Base-by-base conservation (phyloP, 2,329 filamentous ascomycete genomes). In the Dothiorella sarmentorum region DNA sequence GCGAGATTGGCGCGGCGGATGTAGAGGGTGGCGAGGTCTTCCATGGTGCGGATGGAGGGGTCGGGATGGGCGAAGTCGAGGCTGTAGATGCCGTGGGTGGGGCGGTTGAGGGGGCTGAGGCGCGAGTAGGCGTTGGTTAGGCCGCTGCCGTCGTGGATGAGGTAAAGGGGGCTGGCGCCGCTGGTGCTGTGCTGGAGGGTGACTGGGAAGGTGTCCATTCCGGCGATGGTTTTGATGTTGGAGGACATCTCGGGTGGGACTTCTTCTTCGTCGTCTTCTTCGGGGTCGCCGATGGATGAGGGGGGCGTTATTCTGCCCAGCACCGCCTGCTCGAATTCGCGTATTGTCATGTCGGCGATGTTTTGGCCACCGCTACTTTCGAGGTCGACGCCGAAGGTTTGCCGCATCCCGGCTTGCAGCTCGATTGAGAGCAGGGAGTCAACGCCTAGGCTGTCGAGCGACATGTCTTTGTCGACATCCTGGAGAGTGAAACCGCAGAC, bases 61-160 rank as follows among this genome's bases (percentile, higher is more conserved):
- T 65, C 42, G n/a, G 51, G 33, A 17, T 58, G 51, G 42, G 61
- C 61, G 56, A 66, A 66, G 22, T 64, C 63, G 24, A 61, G 63
- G 52, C 63, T 64, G 35, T 61, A 63, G 31, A 67, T 59, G 31
- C 61, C 66, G 45, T 62, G 65, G 27, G 61, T 40, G 22, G 57
- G 53, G 7, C 64, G 57, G 15, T 56, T 58, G 5, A 65, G 44
- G 10, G 56, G 42, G 3, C 45, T 43, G 7, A 67, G 59, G n/a
- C 63, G 62, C 15, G 60, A 49, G 59, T 67, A 67, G 3, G 61
- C 66, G 57, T 56, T 68, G 47, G 61, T 66, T 7, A 67, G 59
- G 11, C 69, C 69, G 55, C 79, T 81, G 42, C 81, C 81, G 58
- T 83, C 81, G 13, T 81, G 81, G 17, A 83, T 70, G 71, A 83